These are phyloP conservation scores for Heterobasidion occidentale DNA, from an alignment of 1,284 basidiomycete genomes.

Conservation along the genomic window DNA sequence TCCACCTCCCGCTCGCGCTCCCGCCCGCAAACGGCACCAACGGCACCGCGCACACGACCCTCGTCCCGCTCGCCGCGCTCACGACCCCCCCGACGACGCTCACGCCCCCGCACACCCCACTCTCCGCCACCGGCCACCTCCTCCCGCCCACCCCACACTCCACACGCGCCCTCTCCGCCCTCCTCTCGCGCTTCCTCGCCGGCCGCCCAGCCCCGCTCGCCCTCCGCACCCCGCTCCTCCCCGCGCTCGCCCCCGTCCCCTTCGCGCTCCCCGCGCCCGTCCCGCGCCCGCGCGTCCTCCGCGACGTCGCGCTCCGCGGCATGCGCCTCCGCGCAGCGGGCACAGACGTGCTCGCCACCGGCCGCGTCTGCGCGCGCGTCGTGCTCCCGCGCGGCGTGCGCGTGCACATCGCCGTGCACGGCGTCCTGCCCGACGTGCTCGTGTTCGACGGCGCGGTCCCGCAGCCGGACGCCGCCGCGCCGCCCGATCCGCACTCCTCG, in stretches of 20 bases:
- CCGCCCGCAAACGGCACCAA: neutral
- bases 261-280: conserved; percentile 50
- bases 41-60: conserved; percentile 14
- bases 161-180: conserved; percentile 44
- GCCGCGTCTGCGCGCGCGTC: conserved; percentile 52
- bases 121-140: conserved; percentile 49
- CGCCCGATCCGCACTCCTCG: neutral
- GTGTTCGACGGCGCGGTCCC: conserved; percentile 66
- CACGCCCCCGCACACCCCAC: conserved; percentile 59
- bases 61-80: conserved; percentile 45
- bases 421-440: conserved; percentile 64
- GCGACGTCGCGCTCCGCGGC: conserved; percentile 60
- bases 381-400: conserved; percentile 63
- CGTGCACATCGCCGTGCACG: conserved; percentile 49
- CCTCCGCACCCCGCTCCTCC: conserved; percentile 46
- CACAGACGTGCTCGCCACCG: conserved; percentile 52
- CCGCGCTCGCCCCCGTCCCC: conserved; percentile 22
- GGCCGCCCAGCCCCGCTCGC: conserved; percentile 46
- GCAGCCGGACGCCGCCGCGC: conserved; percentile 10
- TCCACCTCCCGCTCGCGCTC: conserved; percentile 43
- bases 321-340: conserved; percentile 57
- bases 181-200: conserved; percentile 56
- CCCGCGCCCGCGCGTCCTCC: conserved; percentile 53
- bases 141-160: conserved; percentile 42
- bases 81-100: conserved; percentile 45